phyloP scores from a whole-genome alignment of 306 rosid genomes.

The Castanospermum australe region DNA sequence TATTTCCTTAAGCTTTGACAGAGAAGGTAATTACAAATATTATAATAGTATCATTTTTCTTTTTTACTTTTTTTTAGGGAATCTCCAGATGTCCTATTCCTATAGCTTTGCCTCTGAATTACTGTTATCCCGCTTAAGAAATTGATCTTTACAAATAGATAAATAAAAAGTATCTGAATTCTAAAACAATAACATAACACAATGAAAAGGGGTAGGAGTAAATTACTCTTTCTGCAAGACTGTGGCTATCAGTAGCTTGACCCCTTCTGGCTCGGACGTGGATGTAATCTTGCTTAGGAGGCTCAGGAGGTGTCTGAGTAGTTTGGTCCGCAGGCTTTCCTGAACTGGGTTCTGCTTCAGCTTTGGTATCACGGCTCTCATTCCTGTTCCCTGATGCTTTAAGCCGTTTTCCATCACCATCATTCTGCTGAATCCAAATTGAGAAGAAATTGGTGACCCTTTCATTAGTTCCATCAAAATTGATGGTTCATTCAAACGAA shows the following conservation, averaged over 20 bases:
- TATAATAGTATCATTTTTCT: conserved; percentile 2
- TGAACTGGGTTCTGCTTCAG: conserved; percentile 65
- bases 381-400: conserved; percentile 45
- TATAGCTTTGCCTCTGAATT: background rate
- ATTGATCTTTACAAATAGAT: background rate
- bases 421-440: conserved; percentile 49
- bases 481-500: background rate
- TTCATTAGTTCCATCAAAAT: background rate
- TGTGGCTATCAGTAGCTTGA: conserved; percentile 96
- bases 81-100: conserved; percentile 4
- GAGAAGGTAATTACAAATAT: background rate
- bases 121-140: background rate
- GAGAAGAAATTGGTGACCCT: background rate
- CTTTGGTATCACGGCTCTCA: conserved; percentile 51
- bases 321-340: conserved; percentile 67
- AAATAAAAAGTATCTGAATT: background rate
- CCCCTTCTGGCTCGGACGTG: conserved; percentile 97
- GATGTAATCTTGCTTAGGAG: conserved; percentile 83
- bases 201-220: conserved; percentile 7
- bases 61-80: background rate
- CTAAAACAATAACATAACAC: background rate
- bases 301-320: conserved; percentile 50
- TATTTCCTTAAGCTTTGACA: conserved; percentile 2
- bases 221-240: conserved; percentile 89
- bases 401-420: conserved; percentile 55